Evolutionary conservation across 1,139 yeast genomes (phyloP), one percentile per base, ranked within the genome.

Genomic region (Candida freyschussii): DNA sequence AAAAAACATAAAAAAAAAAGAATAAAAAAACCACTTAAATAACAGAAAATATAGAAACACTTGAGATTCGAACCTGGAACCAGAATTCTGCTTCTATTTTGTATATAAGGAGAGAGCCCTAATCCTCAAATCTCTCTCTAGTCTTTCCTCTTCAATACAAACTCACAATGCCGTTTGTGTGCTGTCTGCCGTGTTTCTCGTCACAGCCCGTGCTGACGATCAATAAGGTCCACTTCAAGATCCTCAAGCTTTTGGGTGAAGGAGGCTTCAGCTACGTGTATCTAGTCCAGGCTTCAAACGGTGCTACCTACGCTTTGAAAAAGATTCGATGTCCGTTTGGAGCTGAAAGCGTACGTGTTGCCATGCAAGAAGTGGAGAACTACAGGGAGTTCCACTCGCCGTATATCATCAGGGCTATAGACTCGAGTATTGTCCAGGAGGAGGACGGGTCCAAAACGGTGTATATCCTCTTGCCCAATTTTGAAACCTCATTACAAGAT

Each of bases 241-340:
- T 89, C n/a, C 60, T 76, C 31, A 71, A 75, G 41, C 67, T 89
- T 15, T 61, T 89, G 6, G 95, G 95, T 8, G 96, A 87, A 60
- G 95, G 95, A 2, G 95, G 94, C 6, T 83, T 83, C 52, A 79
- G 94, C 2, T 86, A 82, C 50, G 95, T 86, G n/a, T 89, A 89
- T 52, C 63, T 86, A 22, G 95, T 86, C 7, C 67, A 70, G 45
- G 68, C 75, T 21, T 50, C 49, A 15, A 63, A 64, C 29, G 69
- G 70, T 32, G 67, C 75, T 18, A 53, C 62, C 16, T 83, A 74
- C 50, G 96, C 96, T 3, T 60, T 89, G 50, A 87, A 89, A 61
- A 82, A 84, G 62, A 84, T 86, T 34, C 65, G 89, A 40, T 87
- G 96, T 55, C 89, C 95, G 2, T 85, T 79, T 57, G 96, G 96